Evolutionary conservation across 345 rosid species (phyloP).

Genomic region (Eucalyptus sp.): DNA sequence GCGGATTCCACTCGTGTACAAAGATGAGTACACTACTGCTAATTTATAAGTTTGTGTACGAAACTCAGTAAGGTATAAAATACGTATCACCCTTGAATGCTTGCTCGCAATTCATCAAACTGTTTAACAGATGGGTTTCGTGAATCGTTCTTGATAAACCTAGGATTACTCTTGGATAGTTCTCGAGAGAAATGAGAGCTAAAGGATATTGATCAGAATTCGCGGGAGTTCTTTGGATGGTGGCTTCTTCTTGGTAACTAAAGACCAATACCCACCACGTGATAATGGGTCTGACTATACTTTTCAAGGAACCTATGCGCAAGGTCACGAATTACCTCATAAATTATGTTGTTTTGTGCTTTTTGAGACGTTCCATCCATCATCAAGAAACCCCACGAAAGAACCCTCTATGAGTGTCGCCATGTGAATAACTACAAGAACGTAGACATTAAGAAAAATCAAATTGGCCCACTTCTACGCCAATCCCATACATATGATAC

Average conservation of each 20-base stretch:
- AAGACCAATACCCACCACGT: too few species aligned
- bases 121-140: not conserved
- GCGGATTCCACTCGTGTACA: not conserved
- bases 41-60: not conserved
- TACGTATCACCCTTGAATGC: not conserved
- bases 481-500: not conserved
- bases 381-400: not conserved
- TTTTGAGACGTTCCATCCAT: not conserved
- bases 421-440: not conserved
- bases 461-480: not conserved
- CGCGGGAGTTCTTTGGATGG: not conserved
- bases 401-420: not conserved
- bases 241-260: too few species aligned
- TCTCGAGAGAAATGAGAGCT: not conserved
- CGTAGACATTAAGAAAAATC: not conserved
- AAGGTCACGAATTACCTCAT: not conserved
- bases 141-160: not conserved
- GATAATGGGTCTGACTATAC: not conserved
- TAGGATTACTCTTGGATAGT: not conserved
- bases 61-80: not conserved
- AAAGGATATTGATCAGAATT: not conserved
- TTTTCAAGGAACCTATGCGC: not conserved
- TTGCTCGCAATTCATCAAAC: not conserved
- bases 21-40: not conserved
- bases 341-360: not conserved